phyloP scores from a whole-genome alignment of 2,329 filamentous ascomycete species.

The Parascedosporium putredinis region DNA sequence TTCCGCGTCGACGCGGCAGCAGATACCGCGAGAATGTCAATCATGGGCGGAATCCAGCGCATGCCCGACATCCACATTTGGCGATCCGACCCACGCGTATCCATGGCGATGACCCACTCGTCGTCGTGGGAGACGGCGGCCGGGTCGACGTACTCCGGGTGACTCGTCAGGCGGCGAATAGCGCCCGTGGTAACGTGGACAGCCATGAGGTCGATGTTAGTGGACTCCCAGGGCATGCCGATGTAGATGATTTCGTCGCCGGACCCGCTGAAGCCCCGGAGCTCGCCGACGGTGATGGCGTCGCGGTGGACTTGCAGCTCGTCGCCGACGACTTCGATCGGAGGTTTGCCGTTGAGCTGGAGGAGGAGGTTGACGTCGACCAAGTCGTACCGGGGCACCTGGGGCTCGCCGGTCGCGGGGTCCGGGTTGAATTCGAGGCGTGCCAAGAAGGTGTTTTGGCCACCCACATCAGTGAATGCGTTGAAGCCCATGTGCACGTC shows the following conservation, averaged over 20 bases:
- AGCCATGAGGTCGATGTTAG: slow-evolving; percentile 34
- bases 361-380: slow-evolving; percentile 25
- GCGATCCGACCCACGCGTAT: slow-evolving; percentile 30
- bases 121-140: slow-evolving; percentile 30
- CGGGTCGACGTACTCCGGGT: slow-evolving; percentile 34
- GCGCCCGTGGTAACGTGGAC: slow-evolving; percentile 27
- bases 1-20: slow-evolving; percentile 30
- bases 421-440: slow-evolving; percentile 28
- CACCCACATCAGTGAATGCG: slow-evolving; percentile 19
- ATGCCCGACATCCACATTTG: slow-evolving; percentile 30
- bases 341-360: slow-evolving; percentile 13
- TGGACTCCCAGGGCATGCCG: slow-evolving; percentile 27
- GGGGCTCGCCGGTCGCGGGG: slow-evolving; percentile 19
- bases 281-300: slow-evolving; percentile 28
- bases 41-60: slow-evolving; percentile 30
- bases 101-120: slow-evolving; percentile 30
- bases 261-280: slow-evolving; percentile 31
- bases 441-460: slow-evolving; percentile 23
- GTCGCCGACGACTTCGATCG: slow-evolving; percentile 16
- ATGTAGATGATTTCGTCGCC: slow-evolving; percentile 31
- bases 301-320: slow-evolving; percentile 20
- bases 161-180: slow-evolving; percentile 29
- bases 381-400: slow-evolving; percentile 26
- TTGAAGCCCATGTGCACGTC: slow-evolving; percentile 31
- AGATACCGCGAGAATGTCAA: slow-evolving; percentile 23